Evolutionary conservation across 2,329 filamentous ascomycete species (phyloP), one percentile per base, ranked within the genome.

Genomic region (Fusarium pininemorale): DNA sequence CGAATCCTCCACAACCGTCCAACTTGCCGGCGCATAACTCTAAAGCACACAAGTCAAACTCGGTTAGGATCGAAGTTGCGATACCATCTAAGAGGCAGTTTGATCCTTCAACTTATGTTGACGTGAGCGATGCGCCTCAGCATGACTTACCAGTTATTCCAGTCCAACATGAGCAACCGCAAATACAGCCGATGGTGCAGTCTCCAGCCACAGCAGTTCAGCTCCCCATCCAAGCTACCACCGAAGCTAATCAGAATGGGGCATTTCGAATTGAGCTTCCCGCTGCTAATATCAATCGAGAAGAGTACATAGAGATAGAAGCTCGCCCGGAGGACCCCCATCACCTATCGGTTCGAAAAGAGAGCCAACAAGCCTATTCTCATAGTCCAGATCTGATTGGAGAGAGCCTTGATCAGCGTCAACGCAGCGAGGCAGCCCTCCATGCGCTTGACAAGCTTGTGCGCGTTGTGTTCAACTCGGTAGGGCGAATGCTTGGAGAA

Each of bases 361-460:
- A 87, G 64, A 91, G 89, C 68, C 82, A 83, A 42, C 84, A 86
- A 30, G 83, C 85, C 28, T 81, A 83, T 26, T 85, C 88, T 56
- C 87, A 85, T 13, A 86, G 88, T 18, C 88, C 89, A 63, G 89
- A 88, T 56, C 81, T 89, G 6, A 84, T 92, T 26, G 86, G 89
- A 22, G 83, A 91, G 50, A 90, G 90, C 47, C 85, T 94, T 6
- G 94, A 97, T 78, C 94, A 98, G 81, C 92, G 92, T 57, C 92
- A 97, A 76, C 91, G 95, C 78, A 93, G 92, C 9, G 92, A 98
- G 76, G 87, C 90, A 16, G 92, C 94, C 48, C 87, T 95, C 51
- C 85, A 91, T 60, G 90, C 91, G 62, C 84, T 99, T 18, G 89
- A 92, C 63, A 88, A 89, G 42, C 88, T 95, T 54, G 85, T 97